Evolutionary conservation across 345 rosid genomes (phyloP).

Genomic region (Camelina neglecta): DNA sequence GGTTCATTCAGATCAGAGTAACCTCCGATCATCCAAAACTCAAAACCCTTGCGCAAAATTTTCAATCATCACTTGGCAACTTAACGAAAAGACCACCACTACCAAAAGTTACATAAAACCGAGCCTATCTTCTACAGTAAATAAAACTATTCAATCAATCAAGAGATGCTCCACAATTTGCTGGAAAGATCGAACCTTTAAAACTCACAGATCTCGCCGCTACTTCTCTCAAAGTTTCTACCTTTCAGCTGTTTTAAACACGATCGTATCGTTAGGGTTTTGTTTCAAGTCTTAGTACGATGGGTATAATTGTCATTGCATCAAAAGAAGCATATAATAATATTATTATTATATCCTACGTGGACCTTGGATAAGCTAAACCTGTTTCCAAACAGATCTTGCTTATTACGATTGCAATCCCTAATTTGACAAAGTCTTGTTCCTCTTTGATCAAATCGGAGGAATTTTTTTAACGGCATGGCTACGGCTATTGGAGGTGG

Average conservation of each 20-base stretch:
- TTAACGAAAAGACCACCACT: too few relatives aligned
- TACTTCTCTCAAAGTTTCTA: background rate
- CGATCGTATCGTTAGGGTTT: conserved; percentile 16
- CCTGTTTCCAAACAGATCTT: conserved; percentile 30
- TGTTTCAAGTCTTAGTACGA: background rate
- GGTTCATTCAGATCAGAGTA: conserved; percentile 28
- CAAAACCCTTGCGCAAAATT: conserved; percentile 48
- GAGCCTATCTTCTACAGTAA: background rate
- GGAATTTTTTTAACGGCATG: conserved; percentile 39
- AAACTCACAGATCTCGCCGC: conserved; percentile 25
- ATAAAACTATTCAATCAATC: background rate
- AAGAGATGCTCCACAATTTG: background rate
- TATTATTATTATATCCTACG: background rate
- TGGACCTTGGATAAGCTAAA: conserved; percentile 11
- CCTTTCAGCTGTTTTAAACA: conserved; percentile 7
- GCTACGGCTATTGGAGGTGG: conserved; percentile 64
- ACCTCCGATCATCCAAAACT: conserved; percentile 32
- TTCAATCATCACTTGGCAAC: conserved; percentile 45
- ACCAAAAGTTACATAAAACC: background rate
- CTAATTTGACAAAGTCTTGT: conserved; percentile 12
- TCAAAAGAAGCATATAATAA: background rate
- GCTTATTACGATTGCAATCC: conserved; percentile 19
- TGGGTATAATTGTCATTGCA: conserved; percentile 38
- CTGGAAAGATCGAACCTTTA: background rate
- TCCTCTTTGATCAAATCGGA: conserved; percentile 13